Evolutionary conservation across 768 basidiomycete species (phyloP), one percentile per base, ranked within the genome.

Genomic region (Termitomyces sp.): DNA sequence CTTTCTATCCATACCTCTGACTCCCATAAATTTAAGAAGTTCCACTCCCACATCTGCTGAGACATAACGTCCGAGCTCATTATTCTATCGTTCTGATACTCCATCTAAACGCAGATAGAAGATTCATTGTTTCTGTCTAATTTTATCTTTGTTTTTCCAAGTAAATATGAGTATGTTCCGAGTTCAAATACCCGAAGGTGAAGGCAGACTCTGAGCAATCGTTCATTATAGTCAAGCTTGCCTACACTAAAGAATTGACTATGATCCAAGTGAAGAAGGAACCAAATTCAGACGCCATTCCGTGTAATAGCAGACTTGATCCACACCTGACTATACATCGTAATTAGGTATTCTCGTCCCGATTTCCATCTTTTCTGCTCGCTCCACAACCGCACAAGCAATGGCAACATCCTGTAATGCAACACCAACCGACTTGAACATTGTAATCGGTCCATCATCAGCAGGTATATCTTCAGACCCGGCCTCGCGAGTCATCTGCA

Each of bases 321-420:
- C 12, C 12, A n/a, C 17, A 46, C 9, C 28, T 19, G 7, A 35
- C 34, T 45, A 50, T 5, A 48, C 34, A 58, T 84, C 83, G 62
- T 80, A 85, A 51, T 70, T 63, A 9, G 63, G 57, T 21, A 90
- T 70, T 0, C 62, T 52, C 0, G 71, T 80, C 8, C 91, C 89
- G 5, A 81, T 59, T 1, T 74, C 75, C 62, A 77, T 68, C 51
- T 71, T 64, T 60, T 82, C 71, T 1, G 92, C 91, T 50, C 75
- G 76, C 4, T 78, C 69, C 2, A 92, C 78, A 1, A 93, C 81
- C 2, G 86, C 79, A 53, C 71, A 76, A 10, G 90, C 84, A 55
- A 95, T 90, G 0, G 85, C 88, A 5, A 90, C 88, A 60, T 96
- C 93, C 63, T 95, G 93, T n/a, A 90, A 69, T 1, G 88, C 90